Evolutionary conservation across 768 basidiomycete species (phyloP), one percentile per base, ranked within the genome.

Genomic region (Phaeotremella fagi): DNA sequence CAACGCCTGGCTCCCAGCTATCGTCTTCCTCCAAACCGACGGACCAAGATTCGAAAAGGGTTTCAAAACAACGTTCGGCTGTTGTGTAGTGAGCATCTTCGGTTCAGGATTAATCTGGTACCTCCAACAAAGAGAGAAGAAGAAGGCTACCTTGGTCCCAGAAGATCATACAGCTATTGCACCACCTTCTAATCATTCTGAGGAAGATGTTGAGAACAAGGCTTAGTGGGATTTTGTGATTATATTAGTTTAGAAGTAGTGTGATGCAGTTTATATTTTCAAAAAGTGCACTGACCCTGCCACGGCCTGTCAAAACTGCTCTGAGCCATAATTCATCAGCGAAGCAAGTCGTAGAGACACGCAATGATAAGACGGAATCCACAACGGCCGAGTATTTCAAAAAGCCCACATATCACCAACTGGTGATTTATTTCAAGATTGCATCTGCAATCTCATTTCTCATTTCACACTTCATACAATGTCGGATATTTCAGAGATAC

Each of bases 1-100:
- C 31, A 29, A 48, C 47, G 29, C 47, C 23, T 50, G 38, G 22
- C 27, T 50, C n/a, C 49, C 49, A 23, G 42, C 42, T 22, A 22
- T 50, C 15, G 23, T 50, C 36, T 50, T 15, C 37, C 49, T 37
- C 11, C 49, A 50, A 29, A 50, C 49, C 4, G 23, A 25, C 7
- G 33, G 36, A 11, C 49, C 49, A n/a, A 26, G 12, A 4, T 50
- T 38, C 49, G 4, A 14, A 41, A 11, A 29, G 5, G 49, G 49
- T 42, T 50, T 50, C 37, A 33, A 11, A 22, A 26, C 49, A 6
- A 50, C 37, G 31, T 33, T 33, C 16, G 31, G 31, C 9, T 57
- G 29, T 33, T 35, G 33, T 35, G 11, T 35, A 9, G 33, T 35
- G 11, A 35, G 33, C n/a, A n/a, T 35, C 33, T 35, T 35, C 33